Base-by-base conservation (phyloP, 176 grass and related monocot species). In the Themeda triandra region DNA sequence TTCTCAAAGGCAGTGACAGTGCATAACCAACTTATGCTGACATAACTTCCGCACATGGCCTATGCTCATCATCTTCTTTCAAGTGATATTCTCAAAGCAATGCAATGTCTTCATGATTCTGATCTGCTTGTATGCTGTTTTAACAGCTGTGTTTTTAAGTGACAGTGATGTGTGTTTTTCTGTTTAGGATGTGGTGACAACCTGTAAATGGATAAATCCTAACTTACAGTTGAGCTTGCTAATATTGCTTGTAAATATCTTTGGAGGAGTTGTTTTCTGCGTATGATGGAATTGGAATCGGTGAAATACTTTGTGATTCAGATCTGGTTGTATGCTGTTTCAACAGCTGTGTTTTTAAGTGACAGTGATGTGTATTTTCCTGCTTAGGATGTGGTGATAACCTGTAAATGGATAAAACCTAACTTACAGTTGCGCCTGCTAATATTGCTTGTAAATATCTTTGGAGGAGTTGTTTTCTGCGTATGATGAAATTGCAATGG, bases 1-100 rank as follows among this genome's bases (percentile, higher is more conserved):
- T 97, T 85, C 89, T 97, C 25, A 97, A 97, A 91, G 89, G 94
- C 49, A 76, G 71, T 84, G 94, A 97, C 23, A 86, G 83, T 78
- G 41, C 82, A 36, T 80, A 9, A 82, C 51, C 4, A 17, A 86
- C 67, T 78, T 67, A 63, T 25, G 31, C 86, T 88, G 74, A 89
- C 82, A 51, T 82, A 85, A 79, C 75, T 83, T 77, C 0, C 36
- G 28, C 56, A 78, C 63, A 33, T 31, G 69, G 84, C 13, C 18
- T 73, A 4, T 70, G 30, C 65, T 66, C 79, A 78, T 86, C 65
- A 23, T 13, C 15, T 51, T 69, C 36, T 64, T 30, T 64, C 28
- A 64, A 64, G 62, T 30, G 60, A 29, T 13, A 29, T 17, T 64
- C 25, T 63, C 60, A 63, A 80, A 83, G 74, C 80, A 44, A 69